Conservation (phyloP, 768 basidiomycete genomes). For the Mycena floridula region DNA sequence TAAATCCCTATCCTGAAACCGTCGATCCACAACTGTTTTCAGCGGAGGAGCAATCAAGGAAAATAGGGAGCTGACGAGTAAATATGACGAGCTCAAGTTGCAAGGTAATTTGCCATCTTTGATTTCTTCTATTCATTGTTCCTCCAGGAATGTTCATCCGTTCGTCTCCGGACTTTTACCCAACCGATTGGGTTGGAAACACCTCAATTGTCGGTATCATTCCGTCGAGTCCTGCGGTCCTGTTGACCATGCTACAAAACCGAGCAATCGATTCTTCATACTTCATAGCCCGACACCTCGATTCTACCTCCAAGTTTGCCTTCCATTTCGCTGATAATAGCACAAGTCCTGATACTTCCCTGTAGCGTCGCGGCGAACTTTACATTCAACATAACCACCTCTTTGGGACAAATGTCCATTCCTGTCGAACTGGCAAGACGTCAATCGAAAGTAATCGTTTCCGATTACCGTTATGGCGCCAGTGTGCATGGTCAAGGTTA, state of each 20-base stretch:
- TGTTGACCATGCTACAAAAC: constrained; percentile 43
- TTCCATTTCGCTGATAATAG: neutral
- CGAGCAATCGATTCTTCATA: constrained; percentile 42
- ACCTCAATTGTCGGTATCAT: constrained; percentile 22
- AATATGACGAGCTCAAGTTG: constrained; percentile 52
- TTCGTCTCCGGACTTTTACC: constrained; percentile 46
- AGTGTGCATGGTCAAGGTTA: constrained; percentile 26
- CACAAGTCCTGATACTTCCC: no score
- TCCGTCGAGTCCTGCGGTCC: constrained; percentile 26
- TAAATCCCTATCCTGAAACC: neutral
- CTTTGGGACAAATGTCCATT: constrained; percentile 47
- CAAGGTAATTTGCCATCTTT: no score
- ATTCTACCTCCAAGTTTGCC: constrained; percentile 39
- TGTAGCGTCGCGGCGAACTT: constrained; percentile 26
- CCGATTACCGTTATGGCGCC: constrained; percentile 54
- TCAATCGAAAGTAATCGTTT: constrained; percentile 68
- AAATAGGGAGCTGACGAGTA: constrained; percentile 39
- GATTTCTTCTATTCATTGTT: no score
- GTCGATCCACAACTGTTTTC: neutral
- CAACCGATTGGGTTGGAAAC: constrained; percentile 48
- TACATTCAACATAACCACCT: constrained; percentile 53
- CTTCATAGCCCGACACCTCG: constrained; percentile 44
- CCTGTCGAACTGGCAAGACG: constrained; percentile 65
- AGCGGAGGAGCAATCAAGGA: constrained; percentile 39
- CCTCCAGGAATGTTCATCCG: constrained; percentile 54